phyloP scores from a whole-genome alignment of 495 filamentous ascomycete species.

The Daldinia grandis region DNA sequence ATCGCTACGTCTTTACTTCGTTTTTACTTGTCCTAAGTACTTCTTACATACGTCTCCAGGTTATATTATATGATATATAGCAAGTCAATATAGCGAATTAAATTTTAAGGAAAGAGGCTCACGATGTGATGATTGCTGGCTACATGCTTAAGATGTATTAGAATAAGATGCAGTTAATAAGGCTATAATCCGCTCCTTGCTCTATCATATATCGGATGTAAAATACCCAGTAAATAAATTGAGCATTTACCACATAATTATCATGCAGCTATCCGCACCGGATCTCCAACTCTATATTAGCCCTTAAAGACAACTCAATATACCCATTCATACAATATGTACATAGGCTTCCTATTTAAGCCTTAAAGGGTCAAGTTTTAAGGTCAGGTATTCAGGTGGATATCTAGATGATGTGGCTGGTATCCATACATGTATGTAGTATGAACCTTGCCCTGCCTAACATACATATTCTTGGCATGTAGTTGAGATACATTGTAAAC shows the following conservation, averaged over 20 bases:
- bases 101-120: neutral
- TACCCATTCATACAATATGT: neutral
- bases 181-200: neutral
- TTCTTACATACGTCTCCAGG: too few species aligned
- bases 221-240: neutral
- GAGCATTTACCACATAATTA: neutral
- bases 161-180: neutral
- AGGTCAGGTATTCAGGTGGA: constrained; percentile 6
- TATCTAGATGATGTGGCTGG: constrained; percentile 14
- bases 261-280: constrained; percentile 28
- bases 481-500: neutral
- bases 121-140: neutral
- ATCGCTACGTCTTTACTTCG: neutral
- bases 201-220: neutral
- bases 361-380: neutral
- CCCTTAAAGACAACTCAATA: neutral
- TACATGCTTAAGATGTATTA: neutral
- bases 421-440: constrained; percentile 10
- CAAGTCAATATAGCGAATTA: neutral
- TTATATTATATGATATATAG: neutral
- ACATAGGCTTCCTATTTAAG: neutral
- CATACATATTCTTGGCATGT: constrained; percentile 8
- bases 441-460: constrained; percentile 7
- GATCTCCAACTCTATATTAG: neutral
- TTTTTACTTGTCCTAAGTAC: neutral